These are phyloP conservation scores for Ceratobasidium sp. DNA, from an alignment of 1,284 basidiomycete species.

Conservation along the genomic window DNA sequence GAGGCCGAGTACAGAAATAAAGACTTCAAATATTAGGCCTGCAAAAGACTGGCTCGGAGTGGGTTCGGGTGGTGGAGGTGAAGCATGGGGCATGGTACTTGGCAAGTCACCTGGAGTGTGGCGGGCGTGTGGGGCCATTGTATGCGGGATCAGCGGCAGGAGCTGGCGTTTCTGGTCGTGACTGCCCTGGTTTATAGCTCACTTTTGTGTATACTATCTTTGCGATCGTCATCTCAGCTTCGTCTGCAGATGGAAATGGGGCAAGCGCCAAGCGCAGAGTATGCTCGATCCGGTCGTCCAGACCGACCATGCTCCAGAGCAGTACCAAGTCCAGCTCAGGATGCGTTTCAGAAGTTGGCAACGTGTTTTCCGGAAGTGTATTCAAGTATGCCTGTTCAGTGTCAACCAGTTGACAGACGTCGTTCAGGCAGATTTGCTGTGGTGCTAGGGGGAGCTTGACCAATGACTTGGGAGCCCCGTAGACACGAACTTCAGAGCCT, in stretches of 20 bases:
- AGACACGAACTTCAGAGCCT: slow-evolving; percentile 10
- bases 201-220: slow-evolving; percentile 9
- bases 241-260: not conserved
- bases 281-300: slow-evolving; percentile 3
- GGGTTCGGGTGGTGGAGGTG: not conserved
- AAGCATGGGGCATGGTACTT: not conserved
- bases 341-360: not conserved
- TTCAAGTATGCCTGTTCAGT: slow-evolving; percentile 17
- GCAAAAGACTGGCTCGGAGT: not conserved
- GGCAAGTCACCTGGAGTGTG: not conserved
- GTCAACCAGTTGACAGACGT: slow-evolving; percentile 11
- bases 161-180: not conserved
- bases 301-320: slow-evolving; percentile 19
- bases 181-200: not conserved
- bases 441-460: not conserved
- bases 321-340: not conserved
- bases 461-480: slow-evolving; percentile 6
- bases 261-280: not conserved
- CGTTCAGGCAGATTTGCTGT: slow-evolving; percentile 9
- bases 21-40: not conserved
- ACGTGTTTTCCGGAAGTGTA: not conserved
- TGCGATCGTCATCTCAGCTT: slow-evolving; percentile 13
- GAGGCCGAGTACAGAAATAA: not conserved
- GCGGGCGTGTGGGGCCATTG: not conserved
- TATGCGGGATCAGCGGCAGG: slow-evolving; percentile 1